Base-by-base conservation (phyloP, 345 rosid genomes). In the Iberis pinnata region DNA sequence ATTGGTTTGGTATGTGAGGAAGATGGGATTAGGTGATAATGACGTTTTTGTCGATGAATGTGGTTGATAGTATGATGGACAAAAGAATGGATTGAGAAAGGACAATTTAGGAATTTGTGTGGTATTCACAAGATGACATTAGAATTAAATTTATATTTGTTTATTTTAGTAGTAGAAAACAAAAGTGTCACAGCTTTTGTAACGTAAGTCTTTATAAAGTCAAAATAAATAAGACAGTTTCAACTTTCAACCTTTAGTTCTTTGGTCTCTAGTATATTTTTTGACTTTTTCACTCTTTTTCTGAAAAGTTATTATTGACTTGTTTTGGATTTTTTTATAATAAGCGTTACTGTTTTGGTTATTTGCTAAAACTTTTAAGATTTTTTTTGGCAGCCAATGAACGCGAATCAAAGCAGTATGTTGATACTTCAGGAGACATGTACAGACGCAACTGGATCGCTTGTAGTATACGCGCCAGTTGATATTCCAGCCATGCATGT, bases 391-490 rank as follows among this genome's bases (percentile, higher is more conserved):
- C 78, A 82, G 89, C 65, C 83, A 9, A 70, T 79, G 67, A 79
- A 70, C 48, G 61, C 79, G 8, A 82, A 68, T 40, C 77, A 79
- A 68, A 82, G 78, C 53, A 77, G 76, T 57, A 79, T 82, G 85
- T 59, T 82, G n/a, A 79, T 79, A 5, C 74, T 82, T 12, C 88
- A 82, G 47, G 88, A 82, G 68, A 79, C 88, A 9, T 73, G 85
- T 71, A 71, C 65, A 12, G 81, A 77, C 66, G 75, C 76, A 1
- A 64, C 81, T 6, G 82, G 83, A 20, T 78, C 89, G 24, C 71
- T 77, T 33, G 75, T 82, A 2, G 78, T 82, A 13, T 82, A 82
- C 75, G 89, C 85, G 24, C 83, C 89, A 8, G 81, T 82, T n/a
- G 83, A 82, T 58, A 48, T 77, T 14, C 75, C 85, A 0, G 76